Conservation (phyloP, 2,329 filamentous ascomycete genomes). For the Pseudocercospora ulei region DNA sequence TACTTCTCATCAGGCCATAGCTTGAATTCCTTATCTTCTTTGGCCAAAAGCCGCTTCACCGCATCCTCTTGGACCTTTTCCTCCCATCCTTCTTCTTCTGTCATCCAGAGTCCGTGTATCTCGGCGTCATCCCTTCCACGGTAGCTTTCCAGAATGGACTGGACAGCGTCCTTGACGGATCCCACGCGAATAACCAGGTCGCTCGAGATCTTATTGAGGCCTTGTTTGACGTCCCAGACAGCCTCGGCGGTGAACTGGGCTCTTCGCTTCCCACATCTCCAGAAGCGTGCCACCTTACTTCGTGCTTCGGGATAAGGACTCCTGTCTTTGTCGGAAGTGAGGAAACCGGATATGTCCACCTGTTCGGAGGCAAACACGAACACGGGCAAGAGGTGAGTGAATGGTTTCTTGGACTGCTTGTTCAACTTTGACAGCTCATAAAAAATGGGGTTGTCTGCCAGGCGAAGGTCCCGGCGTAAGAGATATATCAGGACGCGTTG, state of each 20-base stretch:
- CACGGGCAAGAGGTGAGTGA: constrained; percentile 61
- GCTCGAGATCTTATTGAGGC: constrained; percentile 51
- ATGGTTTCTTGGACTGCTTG: constrained; percentile 40
- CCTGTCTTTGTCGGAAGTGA: constrained; percentile 42
- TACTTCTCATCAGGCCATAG: constrained; percentile 68
- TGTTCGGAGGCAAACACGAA: constrained; percentile 62
- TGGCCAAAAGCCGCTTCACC: constrained; percentile 47
- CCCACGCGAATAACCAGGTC: constrained; percentile 58
- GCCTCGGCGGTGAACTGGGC: constrained; percentile 63
- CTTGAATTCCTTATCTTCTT: constrained; percentile 51
- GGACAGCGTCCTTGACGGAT: constrained; percentile 49
- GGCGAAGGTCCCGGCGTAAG: constrained; percentile 61
- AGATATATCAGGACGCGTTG: constrained; percentile 56
- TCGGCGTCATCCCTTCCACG: constrained; percentile 34
- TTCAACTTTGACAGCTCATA: constrained; percentile 45
- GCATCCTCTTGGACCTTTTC: constrained; percentile 56
- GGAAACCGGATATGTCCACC: constrained; percentile 64
- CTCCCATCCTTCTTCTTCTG: constrained; percentile 58
- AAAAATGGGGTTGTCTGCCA: constrained; percentile 65
- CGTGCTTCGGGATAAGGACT: constrained; percentile 61
- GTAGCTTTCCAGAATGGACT: constrained; percentile 47
- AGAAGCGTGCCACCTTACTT: constrained; percentile 57
- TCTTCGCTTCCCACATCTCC: constrained; percentile 63
- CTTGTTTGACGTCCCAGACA: constrained; percentile 61
- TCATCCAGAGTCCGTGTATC: constrained; percentile 64